A percentile compares a stretch with the other conserved stretches of the same genome.
Conservation (phyloP, 1,284 basidiomycete species). For the Blastosporella zonata region DNA sequence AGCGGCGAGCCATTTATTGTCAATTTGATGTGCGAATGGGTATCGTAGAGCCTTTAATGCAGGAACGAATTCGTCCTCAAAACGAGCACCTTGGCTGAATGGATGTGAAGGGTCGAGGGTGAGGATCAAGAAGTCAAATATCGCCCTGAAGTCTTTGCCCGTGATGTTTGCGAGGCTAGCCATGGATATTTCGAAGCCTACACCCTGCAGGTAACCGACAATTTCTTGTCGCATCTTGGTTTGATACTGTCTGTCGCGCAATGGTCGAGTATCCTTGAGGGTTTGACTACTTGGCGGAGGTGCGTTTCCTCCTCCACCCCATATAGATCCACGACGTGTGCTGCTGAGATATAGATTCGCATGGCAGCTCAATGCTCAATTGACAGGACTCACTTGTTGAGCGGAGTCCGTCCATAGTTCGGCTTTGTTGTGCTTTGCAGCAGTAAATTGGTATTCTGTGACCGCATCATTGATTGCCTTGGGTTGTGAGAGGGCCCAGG, state of each 20-base stretch:
- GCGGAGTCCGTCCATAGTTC: constrained; percentile 71
- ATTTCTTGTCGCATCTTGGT: constrained; percentile 74
- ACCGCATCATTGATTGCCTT: constrained; percentile 62
- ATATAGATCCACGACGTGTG: constrained; percentile 65
- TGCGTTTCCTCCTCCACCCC: constrained; percentile 46
- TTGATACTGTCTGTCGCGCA: constrained; percentile 73
- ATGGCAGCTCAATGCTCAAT: neutral
- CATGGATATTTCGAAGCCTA: constrained; percentile 63
- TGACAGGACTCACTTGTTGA: constrained; percentile 53
- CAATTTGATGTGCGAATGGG: constrained; percentile 70
- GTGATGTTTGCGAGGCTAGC: constrained; percentile 72
- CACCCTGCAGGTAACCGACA: constrained; percentile 58
- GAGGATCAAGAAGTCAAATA: constrained; percentile 78
- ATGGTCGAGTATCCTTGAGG: constrained; percentile 68
- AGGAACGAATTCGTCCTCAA: constrained; percentile 80
- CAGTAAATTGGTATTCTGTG: constrained; percentile 63
- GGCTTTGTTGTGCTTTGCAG: constrained; percentile 68
- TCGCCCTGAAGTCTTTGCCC: constrained; percentile 76
- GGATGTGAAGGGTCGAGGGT: constrained; percentile 67
- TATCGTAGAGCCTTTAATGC: constrained; percentile 75
- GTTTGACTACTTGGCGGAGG: constrained; percentile 48
- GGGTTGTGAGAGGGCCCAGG: constrained; percentile 49
- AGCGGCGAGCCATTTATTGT: constrained; percentile 80
- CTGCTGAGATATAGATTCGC: constrained; percentile 35
- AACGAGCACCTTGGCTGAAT: constrained; percentile 52